Evolutionary conservation across 106 monocot genomes (phyloP), one percentile per base, ranked within the genome.

Genomic region (Cymbidium sinense): DNA sequence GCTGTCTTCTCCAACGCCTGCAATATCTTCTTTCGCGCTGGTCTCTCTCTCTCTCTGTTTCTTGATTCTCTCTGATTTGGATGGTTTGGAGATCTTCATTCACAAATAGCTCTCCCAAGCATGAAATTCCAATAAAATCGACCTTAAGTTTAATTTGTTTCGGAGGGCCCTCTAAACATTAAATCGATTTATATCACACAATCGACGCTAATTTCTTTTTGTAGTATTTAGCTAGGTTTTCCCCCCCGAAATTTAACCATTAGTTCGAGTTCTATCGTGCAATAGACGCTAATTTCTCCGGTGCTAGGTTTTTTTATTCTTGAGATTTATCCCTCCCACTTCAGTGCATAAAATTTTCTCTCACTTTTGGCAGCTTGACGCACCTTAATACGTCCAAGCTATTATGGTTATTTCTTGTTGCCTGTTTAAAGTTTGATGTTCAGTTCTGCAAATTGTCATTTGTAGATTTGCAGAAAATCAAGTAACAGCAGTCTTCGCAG

Each of bases 21-120:
- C 83, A 50, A 80, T 96, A 73, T 77, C 89, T 54, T 28, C 76
- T 64, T 91, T 98, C 51, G 90, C 83, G 0, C 81, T 94, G 91
- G 96, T 96, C 29, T 72, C 18, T 65, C 55, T 54, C 47, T 79
- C 64, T 80, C 76, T 78, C 19, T 23, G 2, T 5, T 50, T 29
- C 20, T 23, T 6, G 20, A 58, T n/a, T 58, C 4, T 58, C 3
- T 58, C 58, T 58, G 4, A 58, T 23, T 58, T 58, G 58, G 21
- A 58, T 58, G 58, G 23, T 58, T 25, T 58, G n/a, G 23, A 58
- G 5, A 58, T 20, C 58, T 58, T 23, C n/a, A 58, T 20, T 58
- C 58, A 58, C 21, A 10, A 21, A n/a, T 0, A 6, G 58, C 58
- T 58, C 23, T n/a, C 20, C 23, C 10, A 58, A 58, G 23, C 8